Percentiles rank a stretch among this genome's conserved stretches.
These are phyloP conservation scores for Lanzia echinophila DNA, from an alignment of 2,329 filamentous ascomycete species.

Conservation along the genomic window DNA sequence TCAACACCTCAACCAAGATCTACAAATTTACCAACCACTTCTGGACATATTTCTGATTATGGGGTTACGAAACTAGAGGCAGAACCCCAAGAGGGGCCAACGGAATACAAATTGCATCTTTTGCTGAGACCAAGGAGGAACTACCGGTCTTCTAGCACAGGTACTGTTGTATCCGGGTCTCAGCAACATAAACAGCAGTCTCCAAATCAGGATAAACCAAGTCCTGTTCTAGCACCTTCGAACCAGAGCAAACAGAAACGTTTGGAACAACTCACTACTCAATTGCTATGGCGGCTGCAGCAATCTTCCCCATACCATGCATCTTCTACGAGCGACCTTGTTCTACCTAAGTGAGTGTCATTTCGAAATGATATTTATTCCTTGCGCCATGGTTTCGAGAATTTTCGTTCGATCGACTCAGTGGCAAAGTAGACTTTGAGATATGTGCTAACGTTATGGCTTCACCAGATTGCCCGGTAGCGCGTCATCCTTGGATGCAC, in stretches of 20 bases:
- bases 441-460: neutral
- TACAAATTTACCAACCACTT: constrained; percentile 19
- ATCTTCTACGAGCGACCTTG: constrained; percentile 66
- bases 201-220: constrained; percentile 13
- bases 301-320: constrained; percentile 91
- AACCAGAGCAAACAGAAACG: constrained; percentile 73
- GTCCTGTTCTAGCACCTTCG: constrained; percentile 22
- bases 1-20: constrained; percentile 19
- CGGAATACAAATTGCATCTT: constrained; percentile 93
- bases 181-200: constrained; percentile 21
- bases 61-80: constrained; percentile 72
- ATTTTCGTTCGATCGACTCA: neutral
- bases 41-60: constrained; percentile 49
- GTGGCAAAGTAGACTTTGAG: neutral
- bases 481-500: constrained; percentile 39
- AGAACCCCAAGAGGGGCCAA: constrained; percentile 89
- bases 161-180: constrained; percentile 36
- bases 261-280: constrained; percentile 86
- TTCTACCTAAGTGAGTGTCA: constrained; percentile 52
- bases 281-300: constrained; percentile 88
- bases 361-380: neutral
- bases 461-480: constrained; percentile 53
- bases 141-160: constrained; percentile 67
- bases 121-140: constrained; percentile 70
- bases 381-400: neutral